A percentile compares a stretch with the other conserved stretches of the same genome.
phyloP scores from a whole-genome alignment of 140 eudicot species.

The Eryngium alpinum region DNA sequence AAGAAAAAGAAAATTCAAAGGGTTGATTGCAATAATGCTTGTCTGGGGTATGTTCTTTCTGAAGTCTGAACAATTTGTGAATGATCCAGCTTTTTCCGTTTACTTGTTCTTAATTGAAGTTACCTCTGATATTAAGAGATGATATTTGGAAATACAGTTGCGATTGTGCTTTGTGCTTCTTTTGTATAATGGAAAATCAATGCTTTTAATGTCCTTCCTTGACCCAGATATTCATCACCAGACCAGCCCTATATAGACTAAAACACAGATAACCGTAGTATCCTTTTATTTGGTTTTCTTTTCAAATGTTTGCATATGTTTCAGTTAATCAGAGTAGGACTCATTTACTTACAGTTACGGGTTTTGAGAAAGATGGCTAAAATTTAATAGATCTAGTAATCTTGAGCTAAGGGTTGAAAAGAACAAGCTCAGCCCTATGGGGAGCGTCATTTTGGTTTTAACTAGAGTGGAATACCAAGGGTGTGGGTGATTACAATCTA shows the following conservation, averaged over 20 bases:
- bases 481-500: too few relatives aligned
- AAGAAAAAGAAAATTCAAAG: constrained; percentile 84
- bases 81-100: not conserved
- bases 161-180: too few relatives aligned
- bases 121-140: not conserved
- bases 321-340: too few relatives aligned
- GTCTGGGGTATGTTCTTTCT: constrained; percentile 77
- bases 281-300: too few relatives aligned
- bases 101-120: not conserved
- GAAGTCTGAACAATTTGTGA: not conserved
- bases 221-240: not conserved
- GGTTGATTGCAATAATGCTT: constrained; percentile 90
- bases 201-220: not conserved
- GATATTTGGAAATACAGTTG: not conserved
- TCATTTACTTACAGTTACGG: too few relatives aligned
- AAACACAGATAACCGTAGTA: not conserved
- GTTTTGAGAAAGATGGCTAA: too few relatives aligned
- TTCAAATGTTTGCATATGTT: too few relatives aligned
- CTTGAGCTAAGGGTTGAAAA: too few relatives aligned
- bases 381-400: too few relatives aligned
- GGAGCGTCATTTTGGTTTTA: too few relatives aligned
- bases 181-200: not conserved
- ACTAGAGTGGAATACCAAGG: too few relatives aligned
- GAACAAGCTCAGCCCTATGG: too few relatives aligned
- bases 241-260: not conserved